Base-by-base conservation (phyloP, 345 rosid species). In the Lumnitzera racemosa region DNA sequence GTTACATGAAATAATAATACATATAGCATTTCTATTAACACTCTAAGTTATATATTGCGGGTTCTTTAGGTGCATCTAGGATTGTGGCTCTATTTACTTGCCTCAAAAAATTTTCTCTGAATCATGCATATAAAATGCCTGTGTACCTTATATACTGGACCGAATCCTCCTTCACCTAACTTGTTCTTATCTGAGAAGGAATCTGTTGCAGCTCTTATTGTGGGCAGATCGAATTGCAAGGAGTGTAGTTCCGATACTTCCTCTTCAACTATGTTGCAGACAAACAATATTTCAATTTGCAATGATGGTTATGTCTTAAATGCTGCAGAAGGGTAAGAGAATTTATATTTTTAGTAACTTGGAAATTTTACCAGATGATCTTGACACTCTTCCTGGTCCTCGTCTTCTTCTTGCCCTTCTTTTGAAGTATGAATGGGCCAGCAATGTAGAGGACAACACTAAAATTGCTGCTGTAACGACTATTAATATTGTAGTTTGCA, bases 151-250 rank as follows among this genome's bases (percentile, higher is more conserved):
- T 72, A 81, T 59, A 83, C 83, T 10, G 59, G 55, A 15, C 88
- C 88, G 59, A 80, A 80, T 23, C 88, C 88, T 4, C 88, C 88
- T 66, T 75, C 70, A 0, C 88, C 88, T n/a, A 84, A 53, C 61
- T 74, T 79, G 24, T 79, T 75, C 3, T 53, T 46, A 46, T 56
- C 47, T 3, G 84, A 69, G 41, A 81, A 84, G 12, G 62, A 59
- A 8, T 74, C 25, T 2, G 77, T 73, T 24, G 84, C 84, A 20
- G 16, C 58, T 17, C 59, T 27, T 24, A 77, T 62, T 11, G 49
- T 48, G 13, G 13, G 31, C 54, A 63, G 54, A 27, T 11, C 11
- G 49, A 63, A 63, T 29, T 55, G 67, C 54, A n/a, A 47, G 53
- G 60, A 25, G 2, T 63, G 54, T n/a, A 63, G 61, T 16, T 63